These are phyloP conservation scores for Phytophthora podocarpi DNA, from an alignment of 352 stramenopile species.

Conservation along the genomic window DNA sequence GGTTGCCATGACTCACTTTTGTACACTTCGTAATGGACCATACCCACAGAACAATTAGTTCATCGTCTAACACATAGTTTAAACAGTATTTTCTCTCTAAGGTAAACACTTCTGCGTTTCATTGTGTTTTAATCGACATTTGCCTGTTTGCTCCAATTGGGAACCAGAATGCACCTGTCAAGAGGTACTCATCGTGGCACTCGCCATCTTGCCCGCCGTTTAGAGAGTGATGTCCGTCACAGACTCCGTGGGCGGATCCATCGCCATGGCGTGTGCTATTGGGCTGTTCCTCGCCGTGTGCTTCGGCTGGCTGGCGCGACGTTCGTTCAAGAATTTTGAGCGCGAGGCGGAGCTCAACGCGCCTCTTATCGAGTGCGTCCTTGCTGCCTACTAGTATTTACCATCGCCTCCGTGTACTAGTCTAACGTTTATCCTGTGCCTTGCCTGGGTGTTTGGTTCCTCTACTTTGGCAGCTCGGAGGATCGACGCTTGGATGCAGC, in stretches of 20 bases:
- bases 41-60: too few relatives aligned
- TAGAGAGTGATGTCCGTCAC: constrained; percentile 11
- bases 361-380: constrained; percentile 27
- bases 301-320: constrained; percentile 13
- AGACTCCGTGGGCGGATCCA: not conserved
- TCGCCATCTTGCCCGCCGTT: not conserved
- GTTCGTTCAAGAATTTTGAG: constrained; percentile 19
- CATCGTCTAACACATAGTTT: too few relatives aligned
- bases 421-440: too few relatives aligned
- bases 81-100: too few relatives aligned
- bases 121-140: too few relatives aligned
- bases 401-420: too few relatives aligned
- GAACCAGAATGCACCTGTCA: too few relatives aligned
- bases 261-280: constrained; percentile 9
- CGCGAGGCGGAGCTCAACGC: constrained; percentile 19
- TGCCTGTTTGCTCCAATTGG: too few relatives aligned
- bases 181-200: constrained; percentile 2
- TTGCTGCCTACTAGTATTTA: too few relatives aligned
- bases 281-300: constrained; percentile 7
- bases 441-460: too few relatives aligned
- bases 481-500: constrained; percentile 33
- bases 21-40: not conserved
- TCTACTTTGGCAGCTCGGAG: constrained; percentile 20
- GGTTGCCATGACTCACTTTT: not conserved
- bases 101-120: too few relatives aligned